Conservation (phyloP, 257 asterid genomes). For the Capsicum chinense region DNA sequence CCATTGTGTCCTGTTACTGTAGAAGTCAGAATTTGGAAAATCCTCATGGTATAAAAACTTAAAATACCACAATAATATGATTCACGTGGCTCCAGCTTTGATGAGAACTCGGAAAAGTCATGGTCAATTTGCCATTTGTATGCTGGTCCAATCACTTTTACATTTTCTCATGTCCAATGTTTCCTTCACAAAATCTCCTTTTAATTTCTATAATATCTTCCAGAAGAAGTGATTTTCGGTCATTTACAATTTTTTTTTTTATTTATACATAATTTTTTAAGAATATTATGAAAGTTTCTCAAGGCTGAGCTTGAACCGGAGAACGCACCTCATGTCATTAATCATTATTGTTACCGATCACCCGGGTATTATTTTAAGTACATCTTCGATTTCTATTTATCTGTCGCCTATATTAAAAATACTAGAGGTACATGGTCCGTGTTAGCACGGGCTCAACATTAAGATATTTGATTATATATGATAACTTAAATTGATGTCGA, state of each 20-base stretch:
- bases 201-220: neutral
- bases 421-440: too few relatives aligned
- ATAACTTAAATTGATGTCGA: too few relatives aligned
- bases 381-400: too few relatives aligned
- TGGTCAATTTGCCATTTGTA: neutral
- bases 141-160: neutral
- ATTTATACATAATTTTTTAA: neutral
- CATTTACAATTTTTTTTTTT: too few relatives aligned
- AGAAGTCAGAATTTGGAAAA: too few relatives aligned
- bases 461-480: too few relatives aligned
- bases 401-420: too few relatives aligned
- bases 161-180: neutral
- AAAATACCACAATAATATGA: neutral
- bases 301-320: neutral
- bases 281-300: neutral
- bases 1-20: too few relatives aligned
- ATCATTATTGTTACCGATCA: neutral
- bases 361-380: neutral
- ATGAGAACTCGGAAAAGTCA: neutral
- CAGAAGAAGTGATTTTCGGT: too few relatives aligned
- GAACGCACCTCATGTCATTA: too few relatives aligned
- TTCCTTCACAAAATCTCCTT: neutral
- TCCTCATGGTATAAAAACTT: neutral
- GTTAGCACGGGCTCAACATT: too few relatives aligned
- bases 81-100: neutral